A percentile compares a stretch with the other conserved stretches of the same genome.
phyloP scores from a whole-genome alignment of 768 basidiomycete genomes.

The Lactarius psammicola region DNA sequence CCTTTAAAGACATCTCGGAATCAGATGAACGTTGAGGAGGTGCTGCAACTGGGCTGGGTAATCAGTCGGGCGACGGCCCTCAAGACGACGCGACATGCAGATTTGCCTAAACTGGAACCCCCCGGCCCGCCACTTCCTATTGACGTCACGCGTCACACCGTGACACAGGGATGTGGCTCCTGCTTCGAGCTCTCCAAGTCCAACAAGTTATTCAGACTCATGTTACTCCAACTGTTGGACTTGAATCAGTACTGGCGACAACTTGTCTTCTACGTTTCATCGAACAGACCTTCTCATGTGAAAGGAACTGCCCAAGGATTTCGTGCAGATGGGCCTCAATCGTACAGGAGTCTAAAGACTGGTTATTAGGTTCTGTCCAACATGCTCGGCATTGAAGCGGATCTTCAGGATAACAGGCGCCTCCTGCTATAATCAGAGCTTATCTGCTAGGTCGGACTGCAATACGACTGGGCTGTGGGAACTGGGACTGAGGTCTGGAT shows the following conservation, averaged over 20 bases:
- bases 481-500: constrained; percentile 1
- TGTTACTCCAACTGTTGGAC: too few species aligned
- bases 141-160: neutral
- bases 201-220: too few species aligned
- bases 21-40: neutral
- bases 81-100: neutral
- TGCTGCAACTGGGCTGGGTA: neutral
- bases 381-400: constrained; percentile 6
- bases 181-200: too few species aligned
- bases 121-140: constrained; percentile 5
- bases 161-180: too few species aligned
- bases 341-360: neutral
- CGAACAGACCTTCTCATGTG: too few species aligned
- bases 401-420: neutral
- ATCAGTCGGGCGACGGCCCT: neutral
- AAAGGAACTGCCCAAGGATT: too few species aligned
- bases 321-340: neutral
- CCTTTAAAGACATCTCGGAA: constrained; percentile 80
- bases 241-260: too few species aligned
- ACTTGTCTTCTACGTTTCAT: too few species aligned
- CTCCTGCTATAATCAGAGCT: neutral
- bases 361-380: constrained; percentile 12
- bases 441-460: neutral
- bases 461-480: neutral
- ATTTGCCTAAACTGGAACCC: neutral